Conservation (phyloP, 768 basidiomycete species). For the Phlebiopsis gigantea region DNA sequence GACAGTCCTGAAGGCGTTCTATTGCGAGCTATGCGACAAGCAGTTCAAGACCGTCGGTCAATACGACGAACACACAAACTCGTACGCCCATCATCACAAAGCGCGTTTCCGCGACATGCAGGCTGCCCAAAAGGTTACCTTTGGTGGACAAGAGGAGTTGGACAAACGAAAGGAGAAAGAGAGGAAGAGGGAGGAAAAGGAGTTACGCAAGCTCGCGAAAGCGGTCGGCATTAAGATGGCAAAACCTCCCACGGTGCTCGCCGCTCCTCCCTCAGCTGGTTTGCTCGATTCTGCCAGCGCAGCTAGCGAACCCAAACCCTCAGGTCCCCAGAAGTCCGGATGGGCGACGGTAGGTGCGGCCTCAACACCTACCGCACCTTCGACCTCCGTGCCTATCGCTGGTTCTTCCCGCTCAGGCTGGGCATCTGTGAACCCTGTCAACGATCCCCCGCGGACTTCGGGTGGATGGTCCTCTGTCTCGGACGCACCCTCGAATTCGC, state of each 20-base stretch:
- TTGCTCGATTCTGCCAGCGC: slow-evolving; percentile 10
- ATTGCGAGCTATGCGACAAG: slow-evolving; percentile 80
- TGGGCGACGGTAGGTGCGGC: slow-evolving; percentile 37
- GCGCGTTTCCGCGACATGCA: slow-evolving; percentile 81
- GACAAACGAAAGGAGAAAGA: slow-evolving; percentile 84
- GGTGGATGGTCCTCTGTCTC: neutral
- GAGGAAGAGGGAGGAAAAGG: slow-evolving; percentile 79
- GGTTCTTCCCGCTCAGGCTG: slow-evolving; percentile 39
- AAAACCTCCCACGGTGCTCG: slow-evolving; percentile 14
- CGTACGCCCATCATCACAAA: slow-evolving; percentile 84
- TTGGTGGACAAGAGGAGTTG: slow-evolving; percentile 56
- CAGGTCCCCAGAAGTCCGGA: slow-evolving; percentile 38
- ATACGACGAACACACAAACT: slow-evolving; percentile 87
- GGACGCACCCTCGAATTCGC: neutral
- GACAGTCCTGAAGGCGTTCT: slow-evolving; percentile 65
- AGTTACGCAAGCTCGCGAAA: slow-evolving; percentile 76
- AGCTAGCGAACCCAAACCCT: slow-evolving; percentile 10
- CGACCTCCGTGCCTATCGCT: slow-evolving; percentile 15
- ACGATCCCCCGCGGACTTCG: slow-evolving; percentile 2
- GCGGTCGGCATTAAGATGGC: slow-evolving; percentile 73
- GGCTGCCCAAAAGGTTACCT: slow-evolving; percentile 49
- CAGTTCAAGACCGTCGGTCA: slow-evolving; percentile 84
- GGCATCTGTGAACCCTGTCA: slow-evolving; percentile 28
- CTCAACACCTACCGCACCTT: slow-evolving; percentile 14
- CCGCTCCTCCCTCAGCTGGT: slow-evolving; percentile 14